These are phyloP conservation scores for Plasmodium cynomolgi DNA, from an alignment of 169 alveolate species.

Conservation along the genomic window DNA sequence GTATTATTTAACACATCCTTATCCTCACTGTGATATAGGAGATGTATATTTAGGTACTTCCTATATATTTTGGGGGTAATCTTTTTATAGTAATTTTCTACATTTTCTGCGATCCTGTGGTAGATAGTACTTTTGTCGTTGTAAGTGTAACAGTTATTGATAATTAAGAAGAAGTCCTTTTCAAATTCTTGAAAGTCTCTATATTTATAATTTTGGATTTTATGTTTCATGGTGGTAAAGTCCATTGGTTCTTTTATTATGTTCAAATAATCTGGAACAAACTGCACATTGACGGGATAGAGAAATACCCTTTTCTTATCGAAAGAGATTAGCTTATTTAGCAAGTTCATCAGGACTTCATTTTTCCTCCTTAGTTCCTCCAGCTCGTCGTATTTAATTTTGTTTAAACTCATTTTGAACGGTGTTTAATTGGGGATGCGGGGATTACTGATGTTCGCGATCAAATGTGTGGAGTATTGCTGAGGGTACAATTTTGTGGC, in stretches of 20 bases:
- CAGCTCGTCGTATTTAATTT: conserved; percentile 54
- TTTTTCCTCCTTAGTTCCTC: conserved; percentile 65
- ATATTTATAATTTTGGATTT: conserved; percentile 86
- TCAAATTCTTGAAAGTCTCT: conserved; percentile 87
- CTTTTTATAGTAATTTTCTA: conserved; percentile 48
- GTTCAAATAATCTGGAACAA: conserved; percentile 93
- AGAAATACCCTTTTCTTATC: conserved; percentile 87
- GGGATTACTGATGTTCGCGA: background rate
- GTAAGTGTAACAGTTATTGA: conserved; percentile 91
- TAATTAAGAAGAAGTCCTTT: conserved; percentile 89
- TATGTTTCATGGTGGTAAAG: conserved; percentile 89
- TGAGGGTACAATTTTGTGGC: background rate
- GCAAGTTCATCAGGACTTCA: conserved; percentile 74
- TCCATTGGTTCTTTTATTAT: conserved; percentile 94
- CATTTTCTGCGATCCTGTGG: conserved; percentile 37
- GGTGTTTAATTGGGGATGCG: background rate
- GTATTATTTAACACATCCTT: conserved; percentile 21
- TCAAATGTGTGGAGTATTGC: background rate
- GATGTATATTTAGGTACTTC: conserved; percentile 36
- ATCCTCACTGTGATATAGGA: conserved; percentile 61
- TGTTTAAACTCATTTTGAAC: conserved; percentile 47
- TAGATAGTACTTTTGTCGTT: conserved; percentile 89
- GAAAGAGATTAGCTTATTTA: conserved; percentile 80
- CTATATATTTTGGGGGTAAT: conserved; percentile 39
- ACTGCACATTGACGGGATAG: conserved; percentile 91